A percentile compares a stretch with the other conserved stretches of the same genome.
phyloP scores from a whole-genome alignment of 192 early-diverging fungal species.

The Rhizophagus prolifer region DNA sequence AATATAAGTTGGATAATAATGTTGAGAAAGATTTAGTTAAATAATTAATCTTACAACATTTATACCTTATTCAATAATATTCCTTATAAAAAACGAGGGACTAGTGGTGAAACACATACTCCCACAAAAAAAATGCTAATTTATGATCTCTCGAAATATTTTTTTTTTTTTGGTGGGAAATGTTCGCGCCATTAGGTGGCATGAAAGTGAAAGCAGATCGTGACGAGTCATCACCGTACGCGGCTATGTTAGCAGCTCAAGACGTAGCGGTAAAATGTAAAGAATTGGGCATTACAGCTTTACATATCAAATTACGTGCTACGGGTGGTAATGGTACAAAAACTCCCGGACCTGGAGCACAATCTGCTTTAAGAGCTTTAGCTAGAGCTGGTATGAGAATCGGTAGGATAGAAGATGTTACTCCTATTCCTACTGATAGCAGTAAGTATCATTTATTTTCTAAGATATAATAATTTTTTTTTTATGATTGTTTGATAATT shows the following conservation, averaged over 20 bases:
- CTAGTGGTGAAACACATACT: constrained; percentile 70
- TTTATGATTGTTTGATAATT: background rate
- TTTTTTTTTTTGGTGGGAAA: constrained; percentile 17
- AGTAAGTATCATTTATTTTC: constrained; percentile 37
- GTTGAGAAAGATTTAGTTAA: background rate
- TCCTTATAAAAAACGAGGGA: constrained; percentile 38
- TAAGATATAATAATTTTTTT: background rate
- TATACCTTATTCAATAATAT: background rate
- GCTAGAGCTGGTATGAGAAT: constrained; percentile 99
- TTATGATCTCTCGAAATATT: background rate
- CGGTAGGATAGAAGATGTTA: constrained; percentile 98
- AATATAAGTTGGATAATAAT: constrained; percentile 1
- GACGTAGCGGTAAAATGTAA: constrained; percentile 98
- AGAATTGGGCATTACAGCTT: constrained; percentile 99
- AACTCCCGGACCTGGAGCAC: constrained; percentile 97
- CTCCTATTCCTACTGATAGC: constrained; percentile 97
- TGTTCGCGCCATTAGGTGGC: constrained; percentile 67
- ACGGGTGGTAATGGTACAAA: constrained; percentile 99
- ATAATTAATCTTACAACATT: constrained; percentile 5
- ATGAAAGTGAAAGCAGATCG: constrained; percentile 99
- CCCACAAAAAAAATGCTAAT: constrained; percentile 35
- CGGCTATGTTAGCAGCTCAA: constrained; percentile 99
- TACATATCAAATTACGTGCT: constrained; percentile 99
- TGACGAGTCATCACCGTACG: constrained; percentile 99
- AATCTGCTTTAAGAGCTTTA: constrained; percentile 96